Conservation (phyloP, 2,329 filamentous ascomycete genomes). For the Gliomastix tumulicola region DNA sequence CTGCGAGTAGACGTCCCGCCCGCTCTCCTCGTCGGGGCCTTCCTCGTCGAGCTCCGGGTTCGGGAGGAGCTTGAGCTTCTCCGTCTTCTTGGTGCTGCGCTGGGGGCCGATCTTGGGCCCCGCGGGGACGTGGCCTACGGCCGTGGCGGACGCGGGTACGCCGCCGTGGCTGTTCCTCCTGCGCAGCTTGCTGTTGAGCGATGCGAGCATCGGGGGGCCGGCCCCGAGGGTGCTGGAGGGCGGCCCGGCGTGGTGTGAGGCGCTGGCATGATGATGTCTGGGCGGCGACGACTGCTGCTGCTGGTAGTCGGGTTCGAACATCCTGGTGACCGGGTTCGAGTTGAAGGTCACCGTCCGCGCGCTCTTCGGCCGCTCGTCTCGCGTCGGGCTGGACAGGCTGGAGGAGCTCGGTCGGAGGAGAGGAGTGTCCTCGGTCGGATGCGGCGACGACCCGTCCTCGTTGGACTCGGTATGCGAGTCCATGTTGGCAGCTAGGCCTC, state of each 20-base stretch:
- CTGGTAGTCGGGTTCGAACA: constrained; percentile 50
- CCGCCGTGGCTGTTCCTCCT: constrained; percentile 75
- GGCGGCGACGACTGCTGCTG: too few species aligned
- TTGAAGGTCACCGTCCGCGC: constrained; percentile 72
- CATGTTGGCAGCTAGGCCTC: too few species aligned
- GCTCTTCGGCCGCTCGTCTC: constrained; percentile 38
- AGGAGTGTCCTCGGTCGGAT: constrained; percentile 24
- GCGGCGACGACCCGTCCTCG: too few species aligned
- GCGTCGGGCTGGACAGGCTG: constrained; percentile 9
- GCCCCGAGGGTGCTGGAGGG: constrained; percentile 21
- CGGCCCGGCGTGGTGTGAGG: constrained; percentile 12
- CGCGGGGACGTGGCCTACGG: constrained; percentile 23
- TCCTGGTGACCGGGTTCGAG: constrained; percentile 57
- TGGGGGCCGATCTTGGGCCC: constrained; percentile 82
- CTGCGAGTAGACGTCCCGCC: constrained; percentile 93
- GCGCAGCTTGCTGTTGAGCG: constrained; percentile 80
- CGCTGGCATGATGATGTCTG: constrained; percentile 17
- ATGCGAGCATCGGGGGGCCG: constrained; percentile 59
- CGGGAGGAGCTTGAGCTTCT: constrained; percentile 95
- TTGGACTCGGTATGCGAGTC: too few species aligned
- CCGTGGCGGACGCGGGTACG: constrained; percentile 24
- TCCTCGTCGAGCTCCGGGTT: constrained; percentile 80
- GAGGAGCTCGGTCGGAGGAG: constrained; percentile 16
- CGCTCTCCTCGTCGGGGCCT: constrained; percentile 77
- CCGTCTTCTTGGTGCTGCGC: constrained; percentile 87